Conservation (phyloP, 139 green algal genomes). For the Medakamo hakoo region DNA sequence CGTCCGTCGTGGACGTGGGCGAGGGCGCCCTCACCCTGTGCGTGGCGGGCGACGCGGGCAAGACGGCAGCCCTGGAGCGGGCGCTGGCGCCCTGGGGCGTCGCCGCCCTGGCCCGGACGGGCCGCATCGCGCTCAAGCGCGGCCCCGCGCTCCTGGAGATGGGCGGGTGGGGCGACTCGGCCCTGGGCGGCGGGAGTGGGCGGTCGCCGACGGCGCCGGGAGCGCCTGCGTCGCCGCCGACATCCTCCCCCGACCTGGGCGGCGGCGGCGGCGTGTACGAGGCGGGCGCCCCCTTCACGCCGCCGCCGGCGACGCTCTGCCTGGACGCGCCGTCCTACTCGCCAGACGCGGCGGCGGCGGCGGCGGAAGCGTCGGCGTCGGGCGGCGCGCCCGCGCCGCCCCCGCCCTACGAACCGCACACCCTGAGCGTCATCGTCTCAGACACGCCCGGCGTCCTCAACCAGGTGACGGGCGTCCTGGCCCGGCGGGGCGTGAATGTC, state of each 20-base stretch:
- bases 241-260: background rate
- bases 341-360: too few relatives aligned
- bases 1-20: slow-evolving; percentile 67
- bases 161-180: slow-evolving; percentile 15
- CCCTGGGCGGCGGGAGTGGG: background rate
- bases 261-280: slow-evolving; percentile 1
- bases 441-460: slow-evolving; percentile 88
- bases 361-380: background rate
- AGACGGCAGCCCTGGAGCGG: slow-evolving; percentile 52
- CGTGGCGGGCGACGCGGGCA: slow-evolving; percentile 80
- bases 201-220: too few relatives aligned
- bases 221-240: too few relatives aligned
- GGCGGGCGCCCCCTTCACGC: background rate
- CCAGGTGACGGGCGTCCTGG: slow-evolving; percentile 86
- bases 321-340: background rate
- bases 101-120: slow-evolving; percentile 75
- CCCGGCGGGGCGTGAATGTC: slow-evolving; percentile 94
- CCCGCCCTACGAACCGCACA: slow-evolving; percentile 60
- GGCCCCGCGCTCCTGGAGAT: slow-evolving; percentile 46
- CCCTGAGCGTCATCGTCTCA: slow-evolving; percentile 73
- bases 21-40: slow-evolving; percentile 43
- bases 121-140: slow-evolving; percentile 71
- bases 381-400: too few relatives aligned
- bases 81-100: slow-evolving; percentile 65
- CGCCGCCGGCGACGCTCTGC: background rate